A percentile compares a stretch with the other conserved stretches of the same genome.
Conservation (phyloP, 2,329 filamentous ascomycete species). For the Fusarium siculi region DNA sequence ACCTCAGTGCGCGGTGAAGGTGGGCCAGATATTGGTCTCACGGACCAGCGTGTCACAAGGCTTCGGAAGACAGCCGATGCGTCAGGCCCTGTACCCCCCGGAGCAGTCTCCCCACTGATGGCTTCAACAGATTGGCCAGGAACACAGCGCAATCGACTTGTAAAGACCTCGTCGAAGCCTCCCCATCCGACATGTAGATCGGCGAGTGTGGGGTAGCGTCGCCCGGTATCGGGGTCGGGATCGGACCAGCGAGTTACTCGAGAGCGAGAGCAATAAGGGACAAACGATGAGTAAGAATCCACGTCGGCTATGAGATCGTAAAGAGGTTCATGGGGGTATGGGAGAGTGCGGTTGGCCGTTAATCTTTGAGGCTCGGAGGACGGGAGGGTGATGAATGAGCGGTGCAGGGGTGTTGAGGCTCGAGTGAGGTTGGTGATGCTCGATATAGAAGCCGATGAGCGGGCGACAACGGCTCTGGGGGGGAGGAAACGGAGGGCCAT, state of each 20-base stretch:
- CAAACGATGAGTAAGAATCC: conserved; percentile 82
- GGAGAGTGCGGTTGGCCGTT: conserved; percentile 78
- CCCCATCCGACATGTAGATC: conserved; percentile 88
- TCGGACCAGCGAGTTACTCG: conserved; percentile 79
- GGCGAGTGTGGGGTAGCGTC: conserved; percentile 76
- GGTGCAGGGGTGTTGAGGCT: conserved; percentile 45
- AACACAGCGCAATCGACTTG: conserved; percentile 80
- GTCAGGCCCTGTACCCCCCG: conserved; percentile 55
- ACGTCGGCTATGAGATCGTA: conserved; percentile 92
- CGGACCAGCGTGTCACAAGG: conserved; percentile 76
- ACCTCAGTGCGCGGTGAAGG: conserved; percentile 70
- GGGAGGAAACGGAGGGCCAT: conserved; percentile 37
- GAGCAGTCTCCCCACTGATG: conserved; percentile 67
- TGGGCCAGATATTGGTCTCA: conserved; percentile 56
- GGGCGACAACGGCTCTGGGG: conserved; percentile 16
- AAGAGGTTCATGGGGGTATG: conserved; percentile 75
- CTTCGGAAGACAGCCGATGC: conserved; percentile 70
- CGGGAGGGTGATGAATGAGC: conserved; percentile 53
- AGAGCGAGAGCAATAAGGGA: conserved; percentile 88
- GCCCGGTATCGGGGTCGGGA: conserved; percentile 58
- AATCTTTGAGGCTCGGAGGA: conserved; percentile 67
- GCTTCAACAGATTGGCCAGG: conserved; percentile 80
- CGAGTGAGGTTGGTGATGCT: conserved; percentile 33
- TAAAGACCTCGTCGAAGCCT: conserved; percentile 84
- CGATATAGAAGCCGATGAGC: conserved; percentile 16